Evolutionary conservation across 768 basidiomycete species (phyloP).

Genomic region (Lactarius quietus): DNA sequence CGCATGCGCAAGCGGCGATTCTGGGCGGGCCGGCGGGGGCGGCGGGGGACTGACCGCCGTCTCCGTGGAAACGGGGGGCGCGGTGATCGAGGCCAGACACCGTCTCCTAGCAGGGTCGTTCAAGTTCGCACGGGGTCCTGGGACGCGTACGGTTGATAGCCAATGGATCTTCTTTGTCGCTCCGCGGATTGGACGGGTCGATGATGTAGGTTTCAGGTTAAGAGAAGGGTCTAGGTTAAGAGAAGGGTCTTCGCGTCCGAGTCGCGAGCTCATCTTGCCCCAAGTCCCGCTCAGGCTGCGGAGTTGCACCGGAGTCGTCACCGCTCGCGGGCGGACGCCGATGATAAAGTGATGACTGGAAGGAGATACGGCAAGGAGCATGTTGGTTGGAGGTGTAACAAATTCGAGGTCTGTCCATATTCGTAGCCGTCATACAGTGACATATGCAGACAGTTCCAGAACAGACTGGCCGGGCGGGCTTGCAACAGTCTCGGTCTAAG

Average conservation of each 20-base stretch:
- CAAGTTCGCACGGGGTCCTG: background rate
- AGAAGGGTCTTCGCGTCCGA: background rate
- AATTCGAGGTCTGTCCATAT: background rate
- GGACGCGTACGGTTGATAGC: background rate
- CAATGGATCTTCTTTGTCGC: background rate
- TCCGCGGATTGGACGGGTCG: no score
- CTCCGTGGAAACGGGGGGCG: background rate
- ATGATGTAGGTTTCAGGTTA: no score
- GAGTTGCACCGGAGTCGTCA: slow-evolving; percentile 9
- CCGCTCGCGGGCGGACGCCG: slow-evolving; percentile 4
- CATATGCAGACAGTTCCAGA: background rate
- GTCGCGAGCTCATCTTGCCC: background rate
- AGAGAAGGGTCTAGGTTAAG: no score
- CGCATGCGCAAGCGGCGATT: slow-evolving; percentile 16
- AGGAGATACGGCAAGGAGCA: background rate
- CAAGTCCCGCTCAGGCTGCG: slow-evolving; percentile 12
- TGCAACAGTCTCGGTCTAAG: background rate
- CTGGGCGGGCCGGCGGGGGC: slow-evolving; percentile 1
- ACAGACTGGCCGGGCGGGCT: background rate
- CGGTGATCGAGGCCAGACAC: background rate
- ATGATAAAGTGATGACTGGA: background rate
- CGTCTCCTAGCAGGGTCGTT: no score
- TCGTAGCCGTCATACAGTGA: background rate
- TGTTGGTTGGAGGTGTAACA: background rate
- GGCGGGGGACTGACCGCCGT: no score